Base-by-base conservation (phyloP, 345 rosid genomes). In the Excoecaria cochinchinensis region DNA sequence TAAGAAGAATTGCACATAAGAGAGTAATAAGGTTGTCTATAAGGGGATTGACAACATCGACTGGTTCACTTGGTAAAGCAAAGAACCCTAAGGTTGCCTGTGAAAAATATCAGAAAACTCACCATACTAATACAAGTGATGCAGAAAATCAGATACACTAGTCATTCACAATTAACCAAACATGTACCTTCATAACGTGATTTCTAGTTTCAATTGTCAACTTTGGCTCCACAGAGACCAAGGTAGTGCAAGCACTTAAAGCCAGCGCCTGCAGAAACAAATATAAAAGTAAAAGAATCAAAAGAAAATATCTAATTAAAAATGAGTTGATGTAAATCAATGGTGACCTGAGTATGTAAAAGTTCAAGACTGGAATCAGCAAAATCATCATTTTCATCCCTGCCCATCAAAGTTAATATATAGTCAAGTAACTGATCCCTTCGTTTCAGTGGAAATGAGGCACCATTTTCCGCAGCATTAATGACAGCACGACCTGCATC, bases 31-130 rank as follows among this genome's bases (percentile, higher is more conserved):
- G 97, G 83, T 92, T 95, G 85, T 91, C 90, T 78, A 95, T 87
- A 67, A 95, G 97, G 57, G 95, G 91, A 84, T 79, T 84, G 77
- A 95, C 87, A 78, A 95, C 97, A 76, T 91, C 97, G 44, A 79
- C 63, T 40, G 97, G 99, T 78, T 95, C 97, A 86, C 86, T 88
- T 61, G 97, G 95, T 80, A 95, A 77, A 69, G 97, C 90, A 85
- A 92, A 95, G 89, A 95, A 92, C 63, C 99, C 97, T 75, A 95
- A 84, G 56, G 97, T 95, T 81, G 99, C 99, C 99, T 95, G 94
- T 62, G 81, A 78, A 67, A 72, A 63, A 68, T 55, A 78, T 52
- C 62, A 74, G 44, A 22, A 10, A 38, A 61, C 36, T 75, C 47
- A 74, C 62, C 46, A 42, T n/a, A 61, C 50, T 67, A 19, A 74